A percentile compares a stretch with the other conserved stretches of the same genome.
Evolutionary conservation across 2,329 filamentous ascomycete species (phyloP).

Genomic region (Sporothrix schenckii): DNA sequence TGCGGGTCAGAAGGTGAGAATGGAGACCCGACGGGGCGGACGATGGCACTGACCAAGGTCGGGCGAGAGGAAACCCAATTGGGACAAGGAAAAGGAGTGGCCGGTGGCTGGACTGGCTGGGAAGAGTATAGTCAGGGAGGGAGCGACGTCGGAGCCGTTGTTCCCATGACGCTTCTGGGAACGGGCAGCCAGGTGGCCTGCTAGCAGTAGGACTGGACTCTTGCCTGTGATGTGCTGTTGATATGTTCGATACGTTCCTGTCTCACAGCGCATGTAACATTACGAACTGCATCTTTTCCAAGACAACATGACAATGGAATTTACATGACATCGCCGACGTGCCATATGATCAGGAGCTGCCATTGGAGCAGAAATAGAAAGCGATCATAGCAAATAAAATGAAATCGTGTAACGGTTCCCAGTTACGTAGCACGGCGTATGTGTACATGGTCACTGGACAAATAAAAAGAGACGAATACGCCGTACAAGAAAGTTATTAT

Average conservation of each 20-base stretch:
- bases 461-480: background rate
- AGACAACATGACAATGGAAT: background rate
- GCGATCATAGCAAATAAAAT: background rate
- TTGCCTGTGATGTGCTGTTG: background rate
- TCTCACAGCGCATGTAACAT: constrained; percentile 16
- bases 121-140: background rate
- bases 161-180: background rate
- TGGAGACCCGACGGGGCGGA: background rate
- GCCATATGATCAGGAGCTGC: no score
- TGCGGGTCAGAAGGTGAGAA: background rate
- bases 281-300: background rate
- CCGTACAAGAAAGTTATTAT: constrained; percentile 6
- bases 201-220: background rate
- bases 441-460: background rate
- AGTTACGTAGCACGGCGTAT: background rate
- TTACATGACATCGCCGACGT: no score
- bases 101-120: background rate
- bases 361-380: background rate
- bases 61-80: background rate
- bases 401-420: background rate
- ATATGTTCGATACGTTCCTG: background rate
- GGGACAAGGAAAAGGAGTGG: background rate
- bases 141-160: background rate
- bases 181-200: background rate
- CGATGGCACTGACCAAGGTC: background rate